Evolutionary conservation across 2,329 filamentous ascomycete species (phyloP).

Genomic region (Xylaria sp.): DNA sequence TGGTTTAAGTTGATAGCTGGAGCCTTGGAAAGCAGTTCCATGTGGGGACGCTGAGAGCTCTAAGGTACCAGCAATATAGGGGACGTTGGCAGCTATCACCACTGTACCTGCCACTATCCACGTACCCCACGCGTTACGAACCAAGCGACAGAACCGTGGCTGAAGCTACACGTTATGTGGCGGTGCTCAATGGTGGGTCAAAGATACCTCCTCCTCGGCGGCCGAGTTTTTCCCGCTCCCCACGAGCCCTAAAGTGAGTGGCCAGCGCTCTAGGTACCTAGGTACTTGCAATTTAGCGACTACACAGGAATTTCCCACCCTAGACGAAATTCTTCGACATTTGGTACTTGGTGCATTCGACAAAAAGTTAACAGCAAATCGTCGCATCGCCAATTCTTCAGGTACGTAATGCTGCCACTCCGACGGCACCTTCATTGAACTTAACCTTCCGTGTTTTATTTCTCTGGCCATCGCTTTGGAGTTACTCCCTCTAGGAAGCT

Average conservation of each 20-base stretch:
- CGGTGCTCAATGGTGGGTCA: conserved; percentile 12
- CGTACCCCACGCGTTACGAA: too few species aligned
- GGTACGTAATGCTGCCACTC: conserved; percentile 40
- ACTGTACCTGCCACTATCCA: neutral
- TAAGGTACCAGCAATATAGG: conserved; percentile 10
- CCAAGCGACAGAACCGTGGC: conserved; percentile 30
- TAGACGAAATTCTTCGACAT: conserved; percentile 48
- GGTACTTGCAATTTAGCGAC: conserved; percentile 48
- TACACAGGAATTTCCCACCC: conserved; percentile 48
- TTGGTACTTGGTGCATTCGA: conserved; percentile 41
- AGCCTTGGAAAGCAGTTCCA: conserved; percentile 24
- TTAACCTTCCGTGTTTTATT: neutral
- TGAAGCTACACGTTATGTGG: conserved; percentile 23
- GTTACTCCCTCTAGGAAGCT: neutral
- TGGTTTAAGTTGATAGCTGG: conserved; percentile 25
- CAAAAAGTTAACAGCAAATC: conserved; percentile 47
- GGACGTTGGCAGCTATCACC: neutral
- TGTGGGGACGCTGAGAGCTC: conserved; percentile 23
- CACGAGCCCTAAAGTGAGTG: conserved; percentile 41
- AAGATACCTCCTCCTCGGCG: conserved; percentile 26
- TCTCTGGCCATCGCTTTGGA: neutral
- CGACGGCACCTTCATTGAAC: neutral
- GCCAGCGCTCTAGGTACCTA: conserved; percentile 40
- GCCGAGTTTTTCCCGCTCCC: conserved; percentile 39
- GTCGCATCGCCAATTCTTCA: conserved; percentile 49